Evolutionary conservation across 1,139 yeast species (phyloP), one percentile per base, ranked within the genome.

Genomic region (Suzukiozyma palmioleophila): DNA sequence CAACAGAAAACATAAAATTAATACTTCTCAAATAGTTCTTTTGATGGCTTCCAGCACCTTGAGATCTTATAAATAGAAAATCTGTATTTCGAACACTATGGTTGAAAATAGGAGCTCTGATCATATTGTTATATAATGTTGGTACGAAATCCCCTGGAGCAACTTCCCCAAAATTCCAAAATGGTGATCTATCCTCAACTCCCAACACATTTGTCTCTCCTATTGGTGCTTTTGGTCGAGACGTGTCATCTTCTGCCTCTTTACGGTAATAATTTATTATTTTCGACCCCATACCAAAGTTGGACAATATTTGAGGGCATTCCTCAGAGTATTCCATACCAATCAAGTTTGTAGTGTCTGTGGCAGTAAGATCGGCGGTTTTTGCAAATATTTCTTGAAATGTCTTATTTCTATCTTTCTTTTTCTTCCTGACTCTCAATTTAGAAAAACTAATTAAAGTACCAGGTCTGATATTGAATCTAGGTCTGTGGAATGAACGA

Each of bases 91-190:
- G 71, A 0, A 82, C 73, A 32, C 88, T 95, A 54, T 94, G 98
- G 53, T 82, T 81, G 66, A 88, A 92, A 3, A 92, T 77, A 0
- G 99, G 98, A 0, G 99, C 97, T 45, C 98, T 71, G 6, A 84
- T 64, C 84, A 94, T 82, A 50, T 89, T 85, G 58, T 92, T 94
- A 63, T 94, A 94, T 39, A 92, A 64, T 0, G 98, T 86, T 1
- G 97, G 97, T 2, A 90, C 97, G 43, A 88, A 79, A 51, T 84
- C 88, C 3, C 98, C 99, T 2, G 90, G 87, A 38, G 89, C 96
- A 11, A 94, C 97, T 62, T 85, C 86, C 2, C 99, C 99, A 67
- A 89, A 94, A 57, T 90, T 92, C 98, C 98, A 94, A 57, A 92
- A 94, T 10, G 99, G 97, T 10, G 96, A 86, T 51, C 95, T 75